These are phyloP conservation scores for Colletotrichum sp. DNA, from an alignment of 2,329 filamentous ascomycete genomes.

Conservation along the genomic window DNA sequence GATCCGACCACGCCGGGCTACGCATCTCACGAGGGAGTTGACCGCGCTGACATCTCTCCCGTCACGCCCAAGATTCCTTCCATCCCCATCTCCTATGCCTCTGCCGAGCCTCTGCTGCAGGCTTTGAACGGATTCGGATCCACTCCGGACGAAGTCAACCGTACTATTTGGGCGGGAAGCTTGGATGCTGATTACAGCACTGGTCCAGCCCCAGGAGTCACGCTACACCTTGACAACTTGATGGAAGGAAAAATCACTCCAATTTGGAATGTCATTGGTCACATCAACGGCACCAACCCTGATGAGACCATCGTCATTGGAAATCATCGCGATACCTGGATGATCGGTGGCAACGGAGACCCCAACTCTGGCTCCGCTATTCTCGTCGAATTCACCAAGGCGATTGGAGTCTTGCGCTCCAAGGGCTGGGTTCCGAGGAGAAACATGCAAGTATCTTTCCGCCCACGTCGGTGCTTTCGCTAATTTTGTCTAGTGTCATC, in stretches of 20 bases:
- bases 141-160: conserved; percentile 69
- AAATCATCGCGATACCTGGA: conserved; percentile 85
- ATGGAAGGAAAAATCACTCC: conserved; percentile 71
- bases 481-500: conserved; percentile 62
- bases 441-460: conserved; percentile 47
- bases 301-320: conserved; percentile 82
- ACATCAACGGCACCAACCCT: conserved; percentile 77
- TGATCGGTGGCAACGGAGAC: conserved; percentile 83
- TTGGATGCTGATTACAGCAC: conserved; percentile 48
- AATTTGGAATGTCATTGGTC: conserved; percentile 80
- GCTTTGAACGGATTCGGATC: conserved; percentile 79
- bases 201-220: conserved; percentile 57
- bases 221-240: conserved; percentile 69
- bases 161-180: conserved; percentile 61
- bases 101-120: conserved; percentile 78
- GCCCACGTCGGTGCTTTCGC: not conserved
- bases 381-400: conserved; percentile 76
- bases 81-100: conserved; percentile 78
- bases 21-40: conserved; percentile 74
- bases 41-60: conserved; percentile 65
- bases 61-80: conserved; percentile 80
- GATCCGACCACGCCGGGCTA: conserved; percentile 86
- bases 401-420: conserved; percentile 71
- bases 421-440: conserved; percentile 82
- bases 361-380: conserved; percentile 82